Percentiles rank a stretch among this genome's conserved stretches.
Conservation (phyloP, 2,329 filamentous ascomycete species). For the Cercospora zeae-maydis region DNA sequence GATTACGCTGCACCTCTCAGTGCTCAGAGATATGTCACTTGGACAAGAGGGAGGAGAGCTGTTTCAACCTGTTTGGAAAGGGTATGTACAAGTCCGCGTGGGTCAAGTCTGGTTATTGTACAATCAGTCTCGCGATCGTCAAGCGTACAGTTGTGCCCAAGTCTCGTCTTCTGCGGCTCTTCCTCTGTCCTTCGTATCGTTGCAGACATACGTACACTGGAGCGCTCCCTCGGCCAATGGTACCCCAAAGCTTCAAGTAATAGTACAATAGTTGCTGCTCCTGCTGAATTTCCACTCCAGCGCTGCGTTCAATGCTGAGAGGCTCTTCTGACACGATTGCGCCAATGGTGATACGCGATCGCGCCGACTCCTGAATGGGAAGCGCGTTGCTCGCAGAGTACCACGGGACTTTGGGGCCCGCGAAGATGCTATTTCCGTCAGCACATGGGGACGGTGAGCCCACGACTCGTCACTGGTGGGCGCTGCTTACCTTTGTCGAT, state of each 20-base stretch:
- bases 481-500: not conserved
- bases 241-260: not conserved
- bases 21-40: not conserved
- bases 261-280: slow-evolving; percentile 4
- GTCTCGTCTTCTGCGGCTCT: slow-evolving; percentile 3
- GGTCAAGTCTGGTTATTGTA: slow-evolving; percentile 26
- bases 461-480: no score
- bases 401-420: not conserved
- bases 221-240: not conserved
- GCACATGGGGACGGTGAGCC: not conserved
- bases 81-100: slow-evolving; percentile 27
- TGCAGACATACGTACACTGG: slow-evolving; percentile 27
- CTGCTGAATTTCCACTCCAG: not conserved
- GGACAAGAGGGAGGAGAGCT: not conserved
- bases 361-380: not conserved
- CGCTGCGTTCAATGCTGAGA: not conserved
- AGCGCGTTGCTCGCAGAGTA: not conserved
- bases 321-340: not conserved
- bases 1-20: slow-evolving; percentile 3
- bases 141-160: slow-evolving; percentile 1
- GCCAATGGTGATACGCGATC: not conserved
- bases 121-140: slow-evolving; percentile 24
- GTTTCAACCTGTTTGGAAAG: slow-evolving; percentile 5
- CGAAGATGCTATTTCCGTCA: not conserved
- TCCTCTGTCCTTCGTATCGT: slow-evolving; percentile 15